These are phyloP conservation scores for Rhododendron molle DNA, from an alignment of 148 eudicot species.

Conservation along the genomic window DNA sequence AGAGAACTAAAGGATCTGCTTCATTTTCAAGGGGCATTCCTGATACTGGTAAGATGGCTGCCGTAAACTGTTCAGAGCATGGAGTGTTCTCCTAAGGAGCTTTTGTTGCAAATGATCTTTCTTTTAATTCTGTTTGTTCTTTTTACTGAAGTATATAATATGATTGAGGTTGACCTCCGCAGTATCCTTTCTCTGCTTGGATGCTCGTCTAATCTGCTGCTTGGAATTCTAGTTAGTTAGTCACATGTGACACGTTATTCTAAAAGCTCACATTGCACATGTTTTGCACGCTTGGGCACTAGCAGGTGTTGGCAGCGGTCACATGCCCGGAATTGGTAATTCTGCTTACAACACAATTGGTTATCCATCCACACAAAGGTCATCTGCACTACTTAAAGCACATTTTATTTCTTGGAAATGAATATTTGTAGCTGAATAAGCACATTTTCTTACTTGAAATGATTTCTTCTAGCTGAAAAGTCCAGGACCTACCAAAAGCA, in stretches of 20 bases:
- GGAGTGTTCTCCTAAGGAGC: neutral
- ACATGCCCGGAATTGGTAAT: constrained; percentile 88
- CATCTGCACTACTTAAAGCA: constrained; percentile 90
- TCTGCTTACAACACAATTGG: constrained; percentile 93
- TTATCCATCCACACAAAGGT: constrained; percentile 98
- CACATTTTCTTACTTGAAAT: constrained; percentile 21
- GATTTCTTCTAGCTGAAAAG: constrained; percentile 31
- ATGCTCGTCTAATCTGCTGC: constrained; percentile 19
- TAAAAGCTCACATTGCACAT: constrained; percentile 92
- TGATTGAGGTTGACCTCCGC: constrained; percentile 8
- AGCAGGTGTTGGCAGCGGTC: constrained; percentile 98
- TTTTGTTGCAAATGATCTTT: neutral
- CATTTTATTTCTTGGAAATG: constrained; percentile 38
- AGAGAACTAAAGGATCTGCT: constrained; percentile 62
- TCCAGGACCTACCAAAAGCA: constrained; percentile 21
- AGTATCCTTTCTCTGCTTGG: constrained; percentile 11
- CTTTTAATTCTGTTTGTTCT: neutral
- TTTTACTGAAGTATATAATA: neutral
- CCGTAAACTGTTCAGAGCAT: constrained; percentile 1
- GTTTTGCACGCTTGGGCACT: constrained; percentile 95
- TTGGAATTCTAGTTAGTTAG: constrained; percentile 38
- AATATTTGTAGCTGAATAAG: constrained; percentile 22
- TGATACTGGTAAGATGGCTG: constrained; percentile 61
- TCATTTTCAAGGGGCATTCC: constrained; percentile 41
- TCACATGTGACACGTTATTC: constrained; percentile 57